These are phyloP conservation scores for Cladosporium phlei DNA, from an alignment of 2,329 filamentous ascomycete genomes.

Conservation along the genomic window DNA sequence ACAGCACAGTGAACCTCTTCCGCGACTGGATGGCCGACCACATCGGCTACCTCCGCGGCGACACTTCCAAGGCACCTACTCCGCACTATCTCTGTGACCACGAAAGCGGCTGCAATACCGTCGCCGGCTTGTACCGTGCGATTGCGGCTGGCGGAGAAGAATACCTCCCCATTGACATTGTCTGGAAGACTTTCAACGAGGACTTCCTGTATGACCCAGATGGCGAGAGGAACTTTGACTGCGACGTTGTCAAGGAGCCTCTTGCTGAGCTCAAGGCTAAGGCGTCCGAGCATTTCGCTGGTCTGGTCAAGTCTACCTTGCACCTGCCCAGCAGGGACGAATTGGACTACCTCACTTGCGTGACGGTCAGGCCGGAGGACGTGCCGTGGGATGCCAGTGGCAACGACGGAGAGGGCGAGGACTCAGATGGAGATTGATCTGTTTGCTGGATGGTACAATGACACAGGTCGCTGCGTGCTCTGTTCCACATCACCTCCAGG, in stretches of 20 bases:
- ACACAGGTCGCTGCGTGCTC: too few relatives aligned
- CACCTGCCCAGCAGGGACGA: slow-evolving; percentile 9
- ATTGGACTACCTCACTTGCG: slow-evolving; percentile 35
- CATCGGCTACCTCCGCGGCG: slow-evolving; percentile 15
- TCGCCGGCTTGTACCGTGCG: slow-evolving; percentile 28
- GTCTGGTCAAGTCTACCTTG: slow-evolving; percentile 24
- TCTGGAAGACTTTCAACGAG: slow-evolving; percentile 18
- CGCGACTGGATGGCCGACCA: slow-evolving; percentile 27
- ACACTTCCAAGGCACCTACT: neutral
- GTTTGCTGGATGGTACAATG: too few relatives aligned
- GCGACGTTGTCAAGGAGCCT: slow-evolving; percentile 17
- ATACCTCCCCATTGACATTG: slow-evolving; percentile 28
- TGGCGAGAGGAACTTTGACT: slow-evolving; percentile 12
- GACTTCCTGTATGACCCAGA: neutral
- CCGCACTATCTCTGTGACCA: slow-evolving; percentile 14
- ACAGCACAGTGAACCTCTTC: slow-evolving; percentile 31
- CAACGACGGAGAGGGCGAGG: neutral
- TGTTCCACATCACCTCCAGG: too few relatives aligned
- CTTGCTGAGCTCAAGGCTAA: slow-evolving; percentile 10
- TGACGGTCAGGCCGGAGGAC: slow-evolving; percentile 26
- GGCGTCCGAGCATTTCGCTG: slow-evolving; percentile 29
- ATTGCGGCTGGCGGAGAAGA: slow-evolving; percentile 26
- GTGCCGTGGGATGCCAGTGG: slow-evolving; percentile 28
- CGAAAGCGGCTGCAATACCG: neutral
- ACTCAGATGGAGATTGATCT: neutral